Conservation (phyloP, 768 basidiomycete genomes). For the Leccinum disarticulatum region DNA sequence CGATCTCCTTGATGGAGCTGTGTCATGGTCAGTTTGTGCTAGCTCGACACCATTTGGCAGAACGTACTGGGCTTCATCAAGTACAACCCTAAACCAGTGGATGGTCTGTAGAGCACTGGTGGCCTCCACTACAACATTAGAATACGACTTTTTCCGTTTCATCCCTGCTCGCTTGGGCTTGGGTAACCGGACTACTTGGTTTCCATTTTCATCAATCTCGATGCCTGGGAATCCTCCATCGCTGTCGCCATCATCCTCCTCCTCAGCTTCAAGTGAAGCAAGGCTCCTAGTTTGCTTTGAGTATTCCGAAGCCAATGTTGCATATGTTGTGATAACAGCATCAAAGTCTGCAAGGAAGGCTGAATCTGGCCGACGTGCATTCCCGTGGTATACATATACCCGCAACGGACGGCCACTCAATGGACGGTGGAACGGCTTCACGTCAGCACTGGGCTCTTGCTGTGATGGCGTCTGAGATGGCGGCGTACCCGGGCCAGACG, state of each 20-base stretch:
- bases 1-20: constrained; percentile 95
- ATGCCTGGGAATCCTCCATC: constrained; percentile 61
- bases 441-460: constrained; percentile 25
- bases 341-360: constrained; percentile 90
- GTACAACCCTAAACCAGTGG: constrained; percentile 93
- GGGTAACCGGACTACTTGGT: constrained; percentile 54
- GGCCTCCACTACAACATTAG: constrained; percentile 43
- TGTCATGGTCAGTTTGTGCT: constrained; percentile 1
- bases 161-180: constrained; percentile 68
- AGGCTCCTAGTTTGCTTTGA: constrained; percentile 81
- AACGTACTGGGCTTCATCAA: constrained; percentile 95
- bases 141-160: constrained; percentile 61
- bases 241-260: constrained; percentile 65
- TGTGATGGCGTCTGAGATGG: constrained; percentile 35
- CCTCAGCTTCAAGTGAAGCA: constrained; percentile 57
- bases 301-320: constrained; percentile 92
- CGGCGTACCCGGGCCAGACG: constrained; percentile 37
- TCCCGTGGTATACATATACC: constrained; percentile 96
- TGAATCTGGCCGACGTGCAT: constrained; percentile 83
- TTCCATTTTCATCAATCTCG: constrained; percentile 69
- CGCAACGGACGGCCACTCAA: constrained; percentile 58
- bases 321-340: constrained; percentile 96
- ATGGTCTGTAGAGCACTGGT: constrained; percentile 89
- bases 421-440: constrained; percentile 35
- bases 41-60: neutral